Percentiles rank a stretch among this genome's conserved stretches.
Evolutionary conservation across 2,329 filamentous ascomycete genomes (phyloP).

Genomic region (Ceratocystis papillata): DNA sequence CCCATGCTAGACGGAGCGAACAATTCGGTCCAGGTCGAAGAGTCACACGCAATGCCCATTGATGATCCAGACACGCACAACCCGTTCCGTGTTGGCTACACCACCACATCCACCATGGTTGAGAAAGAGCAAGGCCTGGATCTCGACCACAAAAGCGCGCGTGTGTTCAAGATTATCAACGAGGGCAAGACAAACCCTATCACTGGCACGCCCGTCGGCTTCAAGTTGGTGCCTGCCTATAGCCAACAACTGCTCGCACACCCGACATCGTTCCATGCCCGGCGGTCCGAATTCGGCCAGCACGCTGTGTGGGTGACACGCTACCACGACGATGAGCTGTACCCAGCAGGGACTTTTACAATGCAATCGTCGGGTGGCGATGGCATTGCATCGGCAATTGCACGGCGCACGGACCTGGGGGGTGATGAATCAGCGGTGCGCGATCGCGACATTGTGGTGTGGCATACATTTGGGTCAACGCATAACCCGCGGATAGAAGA

Average conservation of each 20-base stretch:
- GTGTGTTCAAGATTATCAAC: conserved; percentile 41
- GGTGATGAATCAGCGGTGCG: conserved; percentile 36
- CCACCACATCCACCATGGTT: conserved; percentile 36
- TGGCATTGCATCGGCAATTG: conserved; percentile 35
- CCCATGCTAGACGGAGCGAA: conserved; percentile 49
- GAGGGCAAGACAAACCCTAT: conserved; percentile 35
- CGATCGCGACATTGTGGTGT: conserved; percentile 46
- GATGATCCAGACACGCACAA: conserved; percentile 36
- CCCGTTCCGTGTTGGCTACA: conserved; percentile 41
- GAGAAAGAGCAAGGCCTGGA: conserved; percentile 39
- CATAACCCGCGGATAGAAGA: conserved; percentile 56
- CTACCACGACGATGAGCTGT: conserved; percentile 36
- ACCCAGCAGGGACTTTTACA: conserved; percentile 36
- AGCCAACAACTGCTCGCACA: conserved; percentile 40
- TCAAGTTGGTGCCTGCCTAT: conserved; percentile 37
- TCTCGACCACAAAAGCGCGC: conserved; percentile 40
- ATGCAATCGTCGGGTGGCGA: conserved; percentile 40
- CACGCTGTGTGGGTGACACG: conserved; percentile 40
- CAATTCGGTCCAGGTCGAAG: conserved; percentile 42
- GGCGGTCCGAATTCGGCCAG: conserved; percentile 36
- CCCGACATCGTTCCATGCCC: conserved; percentile 33
- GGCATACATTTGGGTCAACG: conserved; percentile 50
- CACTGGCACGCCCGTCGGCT: conserved; percentile 37
- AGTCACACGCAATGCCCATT: conserved; percentile 36
- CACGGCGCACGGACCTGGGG: conserved; percentile 28